Percentiles rank a stretch among this genome's conserved stretches.
Evolutionary conservation across 2,329 filamentous ascomycete genomes (phyloP).

Genomic region (Fulvia fulva): DNA sequence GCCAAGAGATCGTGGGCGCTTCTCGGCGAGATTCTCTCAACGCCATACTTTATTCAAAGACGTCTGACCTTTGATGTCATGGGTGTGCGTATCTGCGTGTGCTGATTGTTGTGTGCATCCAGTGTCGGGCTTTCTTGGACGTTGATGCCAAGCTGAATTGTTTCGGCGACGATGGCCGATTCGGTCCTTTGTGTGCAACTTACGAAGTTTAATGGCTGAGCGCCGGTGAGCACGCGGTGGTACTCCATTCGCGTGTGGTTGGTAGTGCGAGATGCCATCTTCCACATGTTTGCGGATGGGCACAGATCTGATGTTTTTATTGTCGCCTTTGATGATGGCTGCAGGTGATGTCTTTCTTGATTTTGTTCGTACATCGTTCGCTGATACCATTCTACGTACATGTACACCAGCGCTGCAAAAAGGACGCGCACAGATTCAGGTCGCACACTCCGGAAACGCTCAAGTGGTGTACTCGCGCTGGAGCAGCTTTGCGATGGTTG

Average conservation of each 20-base stretch:
- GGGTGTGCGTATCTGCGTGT: neutral
- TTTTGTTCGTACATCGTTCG: constrained; percentile 1
- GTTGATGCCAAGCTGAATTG: neutral
- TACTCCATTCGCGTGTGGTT: neutral
- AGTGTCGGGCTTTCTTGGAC: neutral
- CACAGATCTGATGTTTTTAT: neutral
- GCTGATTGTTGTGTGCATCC: neutral
- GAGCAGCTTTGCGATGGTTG: constrained; percentile 66
- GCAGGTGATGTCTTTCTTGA: neutral
- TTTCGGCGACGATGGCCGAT: neutral
- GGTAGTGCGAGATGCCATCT: neutral
- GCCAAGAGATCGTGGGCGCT: neutral
- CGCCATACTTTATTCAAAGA: neutral
- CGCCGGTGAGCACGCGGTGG: neutral
- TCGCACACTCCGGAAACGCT: neutral
- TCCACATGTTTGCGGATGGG: neutral
- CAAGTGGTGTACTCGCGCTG: constrained; percentile 63
- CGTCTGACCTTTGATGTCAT: neutral
- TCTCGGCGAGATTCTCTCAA: neutral
- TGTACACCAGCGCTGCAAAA: neutral
- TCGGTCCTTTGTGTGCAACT: neutral
- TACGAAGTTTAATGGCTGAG: neutral
- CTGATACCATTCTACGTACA: constrained; percentile 4
- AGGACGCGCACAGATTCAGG: neutral
- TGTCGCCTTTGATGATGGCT: constrained; percentile 5